Conservation (phyloP, 2,329 filamentous ascomycete species). For the Trichoderma harzianum region DNA sequence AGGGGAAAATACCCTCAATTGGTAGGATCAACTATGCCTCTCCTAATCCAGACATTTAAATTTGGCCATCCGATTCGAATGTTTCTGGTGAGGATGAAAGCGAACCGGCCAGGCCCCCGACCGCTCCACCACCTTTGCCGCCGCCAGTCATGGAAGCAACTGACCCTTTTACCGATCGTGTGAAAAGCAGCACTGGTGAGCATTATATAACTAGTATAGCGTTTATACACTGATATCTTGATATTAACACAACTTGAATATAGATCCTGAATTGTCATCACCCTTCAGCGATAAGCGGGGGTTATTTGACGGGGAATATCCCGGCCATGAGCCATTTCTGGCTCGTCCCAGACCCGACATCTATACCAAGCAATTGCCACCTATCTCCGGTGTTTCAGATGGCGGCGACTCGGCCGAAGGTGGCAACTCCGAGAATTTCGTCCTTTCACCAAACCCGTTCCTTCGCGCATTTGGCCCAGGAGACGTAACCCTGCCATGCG, state of each 20-base stretch:
- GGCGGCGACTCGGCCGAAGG: neutral
- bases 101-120: fast-evolving
- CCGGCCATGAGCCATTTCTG: neutral
- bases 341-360: neutral
- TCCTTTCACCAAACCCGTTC: too few species aligned
- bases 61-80: neutral
- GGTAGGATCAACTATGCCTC: neutral
- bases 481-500: too few species aligned
- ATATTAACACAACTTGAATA: neutral
- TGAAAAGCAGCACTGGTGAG: neutral
- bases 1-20: neutral
- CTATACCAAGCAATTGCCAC: neutral
- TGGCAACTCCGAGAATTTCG: too few species aligned
- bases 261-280: neutral
- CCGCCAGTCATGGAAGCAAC: neutral
- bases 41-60: neutral
- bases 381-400: neutral
- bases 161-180: fast-evolving
- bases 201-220: neutral
- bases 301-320: neutral
- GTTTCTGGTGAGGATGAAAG: neutral
- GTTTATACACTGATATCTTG: neutral
- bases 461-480: too few species aligned
- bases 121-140: neutral
- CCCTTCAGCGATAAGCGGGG: neutral